Evolutionary conservation across 2,329 filamentous ascomycete genomes (phyloP), one percentile per base, ranked within the genome.

Genomic region (Anisogramma anomala): DNA sequence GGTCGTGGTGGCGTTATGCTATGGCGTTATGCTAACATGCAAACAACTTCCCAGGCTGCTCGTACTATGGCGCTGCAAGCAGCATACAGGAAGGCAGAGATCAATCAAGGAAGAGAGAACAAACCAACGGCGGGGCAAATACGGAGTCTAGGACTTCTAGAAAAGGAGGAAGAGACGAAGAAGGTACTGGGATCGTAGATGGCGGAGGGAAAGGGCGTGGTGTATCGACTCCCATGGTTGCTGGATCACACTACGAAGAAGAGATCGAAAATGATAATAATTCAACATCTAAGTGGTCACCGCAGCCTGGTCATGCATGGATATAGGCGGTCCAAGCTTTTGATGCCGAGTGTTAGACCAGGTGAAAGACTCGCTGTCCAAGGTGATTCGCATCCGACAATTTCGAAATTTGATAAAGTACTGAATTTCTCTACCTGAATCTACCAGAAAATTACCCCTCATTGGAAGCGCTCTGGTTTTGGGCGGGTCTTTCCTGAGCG

Each of bases 101-200:
- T 79, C 42, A 71, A 81, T 53, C 79, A 82, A 53, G 74, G 82
- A 49, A 77, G 84, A 66, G 84, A 91, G 58, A 79, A 85, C 56
- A 82, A 78, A 44, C 86, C 86, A 46, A 87, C 76, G 49, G 83
- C 84, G 4, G 85, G 84, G 46, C 78, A 91, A 68, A 93, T 96
- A 71, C 74, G 86, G 62, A 87, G 82, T 60, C 62, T 96, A 48
- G 89, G 89, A 33, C 63, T 95, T 50, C 57, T 96, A 53, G 80
- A 82, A 56, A 86, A 86, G 62, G 82, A 91, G 52, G 84, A 93
- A 53, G 84, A 91, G 53, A 76, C 79, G 42, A 76, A 80, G 58
- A 71, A 73, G 57, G 70, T 76, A 43, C 52, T 74, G 37, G 65
- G 48, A 36, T 57, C 52, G 49, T 47, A 25, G 35, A 42, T 28